Conservation (phyloP, 2,329 filamentous ascomycete genomes). For the Phaeoacremonium minimum region DNA sequence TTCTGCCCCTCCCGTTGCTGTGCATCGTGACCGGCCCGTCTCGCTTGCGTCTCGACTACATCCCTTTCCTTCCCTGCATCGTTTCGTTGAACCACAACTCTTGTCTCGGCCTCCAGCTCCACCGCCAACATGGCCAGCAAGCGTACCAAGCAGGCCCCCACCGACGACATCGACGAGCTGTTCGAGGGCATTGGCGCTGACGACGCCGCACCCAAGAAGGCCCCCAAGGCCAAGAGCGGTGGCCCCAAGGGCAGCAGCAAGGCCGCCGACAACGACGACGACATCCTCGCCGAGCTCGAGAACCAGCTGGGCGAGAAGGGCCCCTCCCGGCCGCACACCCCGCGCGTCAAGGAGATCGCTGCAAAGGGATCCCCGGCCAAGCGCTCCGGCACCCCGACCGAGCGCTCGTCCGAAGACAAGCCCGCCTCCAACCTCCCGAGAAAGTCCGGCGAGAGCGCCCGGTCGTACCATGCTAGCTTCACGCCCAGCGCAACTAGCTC, state of each 20-base stretch:
- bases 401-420: constrained; percentile 63
- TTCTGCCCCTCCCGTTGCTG: too few relatives aligned
- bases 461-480: constrained; percentile 67
- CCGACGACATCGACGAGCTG: constrained; percentile 61
- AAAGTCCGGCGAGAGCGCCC: constrained; percentile 74
- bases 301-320: constrained; percentile 67
- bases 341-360: constrained; percentile 58
- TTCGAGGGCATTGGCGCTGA: constrained; percentile 56
- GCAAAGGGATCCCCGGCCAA: constrained; percentile 45
- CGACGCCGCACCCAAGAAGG: constrained; percentile 46
- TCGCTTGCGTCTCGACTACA: neutral
- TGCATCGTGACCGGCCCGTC: too few relatives aligned
- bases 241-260: constrained; percentile 39
- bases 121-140: constrained; percentile 50
- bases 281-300: constrained; percentile 85
- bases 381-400: constrained; percentile 43
- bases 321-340: constrained; percentile 77
- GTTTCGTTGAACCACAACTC: neutral
- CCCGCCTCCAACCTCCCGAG: constrained; percentile 35
- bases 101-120: neutral
- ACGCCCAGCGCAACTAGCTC: constrained; percentile 65
- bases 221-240: constrained; percentile 35
- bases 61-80: too few relatives aligned
- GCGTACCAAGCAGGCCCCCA: constrained; percentile 49
- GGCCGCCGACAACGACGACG: constrained; percentile 48